phyloP scores from a whole-genome alignment of 1,284 basidiomycete genomes.

The Austroboletus novae-zelandiae region DNA sequence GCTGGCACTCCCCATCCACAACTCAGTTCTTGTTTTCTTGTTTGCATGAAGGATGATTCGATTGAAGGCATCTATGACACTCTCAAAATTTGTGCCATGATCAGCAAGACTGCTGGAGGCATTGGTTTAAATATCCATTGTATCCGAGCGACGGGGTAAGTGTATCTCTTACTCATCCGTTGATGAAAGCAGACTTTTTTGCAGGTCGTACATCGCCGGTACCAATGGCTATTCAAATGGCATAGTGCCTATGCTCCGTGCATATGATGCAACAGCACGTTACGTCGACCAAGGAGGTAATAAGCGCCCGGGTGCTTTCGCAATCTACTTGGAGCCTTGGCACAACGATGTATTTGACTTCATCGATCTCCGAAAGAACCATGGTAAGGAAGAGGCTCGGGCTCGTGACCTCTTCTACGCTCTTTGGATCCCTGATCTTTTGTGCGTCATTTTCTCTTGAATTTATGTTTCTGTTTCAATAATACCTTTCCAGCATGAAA shows the following conservation, averaged over 20 bases:
- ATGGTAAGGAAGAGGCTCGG: constrained; percentile 97
- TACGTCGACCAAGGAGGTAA: constrained; percentile 99
- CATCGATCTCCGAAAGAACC: constrained; percentile 97
- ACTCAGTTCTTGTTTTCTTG: constrained; percentile 96
- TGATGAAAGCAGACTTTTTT: constrained; percentile 1
- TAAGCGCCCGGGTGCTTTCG: constrained; percentile 98
- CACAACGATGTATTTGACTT: constrained; percentile 98
- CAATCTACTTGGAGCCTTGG: constrained; percentile 98
- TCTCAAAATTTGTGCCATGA: constrained; percentile 98
- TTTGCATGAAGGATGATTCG: constrained; percentile 98
- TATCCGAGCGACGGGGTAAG: constrained; percentile 92
- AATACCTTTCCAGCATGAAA: constrained; percentile 68
- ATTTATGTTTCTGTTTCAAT: background rate
- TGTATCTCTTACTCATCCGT: constrained; percentile 20
- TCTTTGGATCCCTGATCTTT: constrained; percentile 97
- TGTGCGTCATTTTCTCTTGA: constrained; percentile 52
- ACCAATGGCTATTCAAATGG: constrained; percentile 99
- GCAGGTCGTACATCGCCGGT: constrained; percentile 84
- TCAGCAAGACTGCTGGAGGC: constrained; percentile 98
- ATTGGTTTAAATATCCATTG: constrained; percentile 97
- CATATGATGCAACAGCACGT: constrained; percentile 96
- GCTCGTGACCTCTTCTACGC: constrained; percentile 99
- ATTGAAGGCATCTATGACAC: constrained; percentile 99
- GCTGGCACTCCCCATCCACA: constrained; percentile 96
- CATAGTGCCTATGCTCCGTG: constrained; percentile 99